Base-by-base conservation (phyloP, 2,329 filamentous ascomycete genomes). In the Aciculosporium take region DNA sequence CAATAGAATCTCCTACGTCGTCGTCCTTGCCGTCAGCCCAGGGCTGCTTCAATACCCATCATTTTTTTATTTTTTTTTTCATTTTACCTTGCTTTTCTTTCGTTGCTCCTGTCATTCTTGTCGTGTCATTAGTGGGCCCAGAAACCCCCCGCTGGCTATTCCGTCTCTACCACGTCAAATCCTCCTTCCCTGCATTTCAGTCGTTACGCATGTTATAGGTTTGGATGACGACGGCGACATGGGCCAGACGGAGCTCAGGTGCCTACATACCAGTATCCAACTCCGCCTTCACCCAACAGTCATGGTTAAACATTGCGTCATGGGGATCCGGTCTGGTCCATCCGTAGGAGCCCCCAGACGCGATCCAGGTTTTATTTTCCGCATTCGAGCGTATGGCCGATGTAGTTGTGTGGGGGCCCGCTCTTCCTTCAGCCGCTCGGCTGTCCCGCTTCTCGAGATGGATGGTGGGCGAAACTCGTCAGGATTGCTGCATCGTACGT, bases 241-340 rank as follows among this genome's bases (percentile, higher is more conserved):
- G 15, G 37, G 15, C n/a, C n/a, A 18, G 4, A 17, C 8, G 23
- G 1, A 23, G 27, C 28, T 31, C 17, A n/a, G 21, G 10, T 27
- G 15, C 21, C 30, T 21, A 34, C 15, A 27, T 27, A 34, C 30
- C 18, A n/a, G n/a, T 39, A 32, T 39, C 37, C 30, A 40, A 33
- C 21, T 40, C 38, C 38, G 21, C 20, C 21, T n/a, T 30, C 13
- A 33, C 18, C 37, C 24, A 28, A 36, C 31, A 30, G 24, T 43
- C 41, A 39, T 43, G 7, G 30, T 39, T 31, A 43, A 43, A 36
- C 41, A 18, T 39, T 21, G 21, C 41, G 41, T 43, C 41, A 39
- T 43, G 34, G 17, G 30, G 21, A 24, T 30, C 13, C 36, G 6
- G 36, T 24, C n/a, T 38, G 23, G 6, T 35, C 25, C 29, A 7